Conservation (phyloP, 2,329 filamentous ascomycete species). For the Ceratocystis papillata region DNA sequence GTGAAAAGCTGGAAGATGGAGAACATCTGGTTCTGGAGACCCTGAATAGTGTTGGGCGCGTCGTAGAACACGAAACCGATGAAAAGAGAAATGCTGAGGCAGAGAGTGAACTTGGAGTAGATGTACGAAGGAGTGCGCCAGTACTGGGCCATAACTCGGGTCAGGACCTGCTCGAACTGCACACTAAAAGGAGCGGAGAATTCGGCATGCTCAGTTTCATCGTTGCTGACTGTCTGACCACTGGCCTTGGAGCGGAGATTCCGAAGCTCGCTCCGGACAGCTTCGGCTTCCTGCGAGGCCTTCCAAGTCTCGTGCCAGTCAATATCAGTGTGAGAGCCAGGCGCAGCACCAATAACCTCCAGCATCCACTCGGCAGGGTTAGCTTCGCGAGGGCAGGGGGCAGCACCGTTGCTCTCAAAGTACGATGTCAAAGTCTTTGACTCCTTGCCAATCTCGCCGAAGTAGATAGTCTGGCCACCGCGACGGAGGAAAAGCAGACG, state of each 20-base stretch:
- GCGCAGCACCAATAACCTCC: slow-evolving; percentile 51
- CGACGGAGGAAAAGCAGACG: slow-evolving; percentile 65
- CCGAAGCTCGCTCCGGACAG: slow-evolving; percentile 47
- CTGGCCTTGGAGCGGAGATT: slow-evolving; percentile 41
- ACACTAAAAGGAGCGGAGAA: slow-evolving; percentile 65
- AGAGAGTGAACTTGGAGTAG: slow-evolving; percentile 67
- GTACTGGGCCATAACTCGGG: slow-evolving; percentile 80
- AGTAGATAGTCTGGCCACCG: slow-evolving; percentile 71
- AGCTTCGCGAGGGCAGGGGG: slow-evolving; percentile 52
- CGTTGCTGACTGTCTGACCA: slow-evolving; percentile 24
- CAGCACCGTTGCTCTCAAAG: slow-evolving; percentile 62
- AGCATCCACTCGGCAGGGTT: slow-evolving; percentile 81
- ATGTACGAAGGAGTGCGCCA: slow-evolving; percentile 86
- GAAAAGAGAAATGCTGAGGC: slow-evolving; percentile 55
- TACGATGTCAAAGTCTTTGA: slow-evolving; percentile 58
- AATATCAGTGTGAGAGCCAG: slow-evolving; percentile 51
- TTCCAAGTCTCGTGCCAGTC: slow-evolving; percentile 57
- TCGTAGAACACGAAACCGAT: slow-evolving; percentile 74
- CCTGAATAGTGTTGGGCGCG: slow-evolving; percentile 60
- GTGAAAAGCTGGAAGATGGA: slow-evolving; percentile 74
- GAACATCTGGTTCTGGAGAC: slow-evolving; percentile 79
- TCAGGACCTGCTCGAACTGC: slow-evolving; percentile 57
- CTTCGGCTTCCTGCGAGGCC: slow-evolving; percentile 44
- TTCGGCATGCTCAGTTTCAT: slow-evolving; percentile 40
- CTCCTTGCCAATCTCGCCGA: slow-evolving; percentile 65